These are phyloP conservation scores for Misopates orontium DNA, from an alignment of 257 asterid species.

Conservation along the genomic window DNA sequence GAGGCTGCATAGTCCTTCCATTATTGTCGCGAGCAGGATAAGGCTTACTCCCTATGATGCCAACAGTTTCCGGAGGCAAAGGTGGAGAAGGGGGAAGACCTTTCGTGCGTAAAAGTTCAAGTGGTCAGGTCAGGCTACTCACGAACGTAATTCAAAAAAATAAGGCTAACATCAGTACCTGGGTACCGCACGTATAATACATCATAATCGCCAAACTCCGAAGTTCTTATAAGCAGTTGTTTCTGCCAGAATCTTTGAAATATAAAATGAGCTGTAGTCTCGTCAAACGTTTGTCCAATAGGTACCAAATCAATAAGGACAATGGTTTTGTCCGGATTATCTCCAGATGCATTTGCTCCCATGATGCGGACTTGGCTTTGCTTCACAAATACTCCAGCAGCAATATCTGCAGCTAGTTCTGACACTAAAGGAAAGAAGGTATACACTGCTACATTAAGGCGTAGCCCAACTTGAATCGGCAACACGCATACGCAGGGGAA, in stretches of 20 bases:
- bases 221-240: constrained; percentile 55
- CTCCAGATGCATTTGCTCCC: constrained; percentile 90
- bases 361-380: constrained; percentile 89
- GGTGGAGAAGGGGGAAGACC: constrained; percentile 97
- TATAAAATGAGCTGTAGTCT: constrained; percentile 56
- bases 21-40: constrained; percentile 63
- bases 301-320: constrained; percentile 84
- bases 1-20: constrained; percentile 63
- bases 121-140: constrained; percentile 22
- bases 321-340: constrained; percentile 73
- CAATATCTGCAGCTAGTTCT: constrained; percentile 77
- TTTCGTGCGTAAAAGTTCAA: constrained; percentile 31
- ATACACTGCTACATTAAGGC: constrained; percentile 64
- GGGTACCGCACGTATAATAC: constrained; percentile 86
- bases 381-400: constrained; percentile 72
- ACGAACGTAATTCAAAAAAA: constrained; percentile 10
- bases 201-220: constrained; percentile 76
- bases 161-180: constrained; percentile 48
- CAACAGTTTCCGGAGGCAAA: constrained; percentile 62
- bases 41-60: constrained; percentile 59
- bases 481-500: constrained; percentile 76
- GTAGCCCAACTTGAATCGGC: constrained; percentile 83
- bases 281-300: constrained; percentile 64
- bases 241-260: constrained; percentile 82
- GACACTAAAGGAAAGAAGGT: constrained; percentile 90